Evolutionary conservation across 2,329 filamentous ascomycete species (phyloP), one percentile per base, ranked within the genome.

Genomic region (Diaporthe vaccinii): DNA sequence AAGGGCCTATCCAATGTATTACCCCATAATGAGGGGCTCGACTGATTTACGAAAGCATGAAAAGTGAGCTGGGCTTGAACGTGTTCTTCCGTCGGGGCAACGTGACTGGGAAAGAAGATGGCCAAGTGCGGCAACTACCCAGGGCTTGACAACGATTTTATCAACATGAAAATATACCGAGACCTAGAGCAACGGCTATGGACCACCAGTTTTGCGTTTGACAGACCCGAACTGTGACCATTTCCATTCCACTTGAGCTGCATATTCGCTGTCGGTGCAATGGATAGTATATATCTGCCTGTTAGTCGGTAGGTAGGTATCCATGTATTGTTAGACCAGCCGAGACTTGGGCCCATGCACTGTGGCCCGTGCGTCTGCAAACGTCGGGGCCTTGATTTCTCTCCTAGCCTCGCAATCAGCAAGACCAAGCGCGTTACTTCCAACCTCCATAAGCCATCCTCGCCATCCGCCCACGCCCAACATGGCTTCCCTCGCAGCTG

Each of bases 401-500:
- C 46, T 69, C 22, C 14, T 53, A 9, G 65, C n/a, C 49, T 55
- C 8, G 17, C 65, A n/a, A 65, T n/a, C 36, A 34, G 25, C 20
- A 7, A 31, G 5, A 20, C 20, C 49, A 53, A 62, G n/a, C 22
- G 57, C 28, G 12, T 15, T 15, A 20, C 31, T 17, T 59, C 22
- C 62, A 67, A 76, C 72, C 76, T 61, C 31, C 44, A 25, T 39
- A 17, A 25, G 28, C 53, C 46, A 44, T 41, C 62, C 51, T 57
- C 69, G 49, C 62, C 69, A 46, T 14, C 34, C 77, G 70, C 36
- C 79, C 79, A 83, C 77, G 72, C 36, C 79, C 79, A 83, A 75
- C 77, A 94, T 94, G 92, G 86, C 92, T 75, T 92, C 92, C 76
- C 88, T 94, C 81, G 90, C 89, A 78, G 89, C 91, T 75, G 94